Conservation (phyloP, 768 basidiomycete species). For the Galerina sulciceps region DNA sequence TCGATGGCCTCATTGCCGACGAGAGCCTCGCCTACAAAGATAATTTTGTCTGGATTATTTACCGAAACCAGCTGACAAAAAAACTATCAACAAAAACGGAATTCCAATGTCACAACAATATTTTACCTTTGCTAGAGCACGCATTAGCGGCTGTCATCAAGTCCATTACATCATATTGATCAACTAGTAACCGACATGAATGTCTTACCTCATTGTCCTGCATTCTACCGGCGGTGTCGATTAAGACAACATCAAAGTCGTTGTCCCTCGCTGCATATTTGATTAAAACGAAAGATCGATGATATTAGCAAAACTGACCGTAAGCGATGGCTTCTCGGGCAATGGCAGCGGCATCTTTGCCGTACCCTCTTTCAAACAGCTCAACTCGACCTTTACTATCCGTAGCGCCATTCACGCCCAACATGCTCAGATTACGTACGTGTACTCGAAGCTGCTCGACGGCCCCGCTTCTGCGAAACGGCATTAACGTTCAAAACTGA, state of each 20-base stretch:
- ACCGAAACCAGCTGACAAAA: slow-evolving; percentile 79
- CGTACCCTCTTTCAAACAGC: slow-evolving; percentile 95
- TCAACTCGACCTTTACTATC: slow-evolving; percentile 83
- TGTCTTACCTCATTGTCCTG: slow-evolving; percentile 92
- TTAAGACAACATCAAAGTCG: slow-evolving; percentile 94
- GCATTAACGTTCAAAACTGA: background rate
- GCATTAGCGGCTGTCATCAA: slow-evolving; percentile 81
- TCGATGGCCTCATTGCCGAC: slow-evolving; percentile 99
- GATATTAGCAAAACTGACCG: slow-evolving; percentile 51
- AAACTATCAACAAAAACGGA: slow-evolving; percentile 3
- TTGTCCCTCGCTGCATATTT: slow-evolving; percentile 73
- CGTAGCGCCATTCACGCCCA: slow-evolving; percentile 69
- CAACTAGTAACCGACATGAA: background rate
- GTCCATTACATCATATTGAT: background rate
- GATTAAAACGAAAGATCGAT: slow-evolving; percentile 2
- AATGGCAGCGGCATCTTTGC: slow-evolving; percentile 98
- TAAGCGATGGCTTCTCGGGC: slow-evolving; percentile 93
- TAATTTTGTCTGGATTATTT: slow-evolving; percentile 95
- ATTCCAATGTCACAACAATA: background rate
- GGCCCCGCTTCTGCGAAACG: slow-evolving; percentile 76
- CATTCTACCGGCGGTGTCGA: slow-evolving; percentile 99
- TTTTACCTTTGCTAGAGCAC: slow-evolving; percentile 90
- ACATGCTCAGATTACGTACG: slow-evolving; percentile 90
- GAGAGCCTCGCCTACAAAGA: slow-evolving; percentile 97
- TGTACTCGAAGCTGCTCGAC: slow-evolving; percentile 98